Conservation (phyloP, 306 rosid species). For the Pyrus betulifolia region DNA sequence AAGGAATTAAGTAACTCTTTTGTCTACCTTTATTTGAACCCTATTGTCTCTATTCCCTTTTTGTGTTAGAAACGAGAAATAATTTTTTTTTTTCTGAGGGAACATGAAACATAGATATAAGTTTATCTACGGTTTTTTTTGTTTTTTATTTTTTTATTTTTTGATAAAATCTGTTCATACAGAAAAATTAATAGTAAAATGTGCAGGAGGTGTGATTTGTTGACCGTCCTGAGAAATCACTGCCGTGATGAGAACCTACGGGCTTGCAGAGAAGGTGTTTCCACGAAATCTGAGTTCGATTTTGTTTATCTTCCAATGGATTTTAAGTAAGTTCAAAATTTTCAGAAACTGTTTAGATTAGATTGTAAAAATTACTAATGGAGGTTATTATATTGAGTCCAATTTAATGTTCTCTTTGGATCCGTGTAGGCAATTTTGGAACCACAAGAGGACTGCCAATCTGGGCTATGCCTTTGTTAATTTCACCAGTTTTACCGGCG, state of each 20-base stretch:
- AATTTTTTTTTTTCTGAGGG: neutral
- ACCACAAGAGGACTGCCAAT: neutral
- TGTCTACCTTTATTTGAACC: neutral
- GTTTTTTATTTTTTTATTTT: too few species aligned
- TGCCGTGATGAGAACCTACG: constrained; percentile 4
- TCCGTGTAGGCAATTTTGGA: neutral
- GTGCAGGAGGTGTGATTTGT: constrained; percentile 16
- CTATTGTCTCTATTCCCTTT: neutral
- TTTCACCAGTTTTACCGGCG: neutral
- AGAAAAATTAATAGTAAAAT: neutral
- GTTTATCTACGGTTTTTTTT: too few species aligned
- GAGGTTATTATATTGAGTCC: neutral
- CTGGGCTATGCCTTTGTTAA: constrained; percentile 1
- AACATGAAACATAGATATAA: neutral
- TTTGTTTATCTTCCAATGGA: constrained; percentile 25
- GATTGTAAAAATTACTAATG: neutral
- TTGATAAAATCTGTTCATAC: neutral
- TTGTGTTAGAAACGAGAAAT: neutral
- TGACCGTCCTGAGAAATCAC: neutral
- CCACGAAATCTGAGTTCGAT: constrained; percentile 2
- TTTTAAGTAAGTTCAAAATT: constrained; percentile 4
- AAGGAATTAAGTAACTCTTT: neutral
- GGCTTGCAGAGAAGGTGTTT: neutral
- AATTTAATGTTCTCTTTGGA: neutral
- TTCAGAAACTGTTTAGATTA: neutral